Base-by-base conservation (phyloP, 2,329 filamentous ascomycete genomes). In the Verticillium zaregamsianum region DNA sequence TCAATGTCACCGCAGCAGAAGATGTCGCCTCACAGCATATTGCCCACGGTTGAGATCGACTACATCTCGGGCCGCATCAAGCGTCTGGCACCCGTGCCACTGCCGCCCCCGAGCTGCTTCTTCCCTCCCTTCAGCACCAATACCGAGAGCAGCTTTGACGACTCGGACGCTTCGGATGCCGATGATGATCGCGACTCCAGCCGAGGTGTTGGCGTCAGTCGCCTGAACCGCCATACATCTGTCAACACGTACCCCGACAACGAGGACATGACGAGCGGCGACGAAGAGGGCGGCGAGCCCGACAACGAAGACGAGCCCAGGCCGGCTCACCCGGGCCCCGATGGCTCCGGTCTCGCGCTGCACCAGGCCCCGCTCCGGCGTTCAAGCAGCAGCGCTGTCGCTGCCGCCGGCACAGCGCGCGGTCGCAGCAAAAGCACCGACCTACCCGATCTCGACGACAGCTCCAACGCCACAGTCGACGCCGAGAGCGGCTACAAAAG, bases 51-150 rank as follows among this genome's bases (percentile, higher is more conserved):
- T 1, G 71, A 76, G 25, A 81, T 84, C 23, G 72, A 81, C 58
- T 85, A 86, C 58, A 60, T 81, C 0, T 74, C 75, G 0, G 74
- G 74, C 2, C 74, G 72, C 7, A 72, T 82, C 58, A 78, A 75
- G 61, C 76, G 73, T 14, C 70, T 85, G 8, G 71, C 76, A 0
- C 82, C 84, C 0, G 75, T 80, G 0, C 71, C 81, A 1, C 74
- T 86, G 0, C 84, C 84, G 0, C 82, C 82, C 0, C 81, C 84
- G 0, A 76, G 79, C 3, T 80, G 81, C 62, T 86, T 82, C 68
- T 80, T 81, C 66, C 79, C 79, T 0, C 77, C 77, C 0, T 79
- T 81, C 54, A 82, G 79, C 63, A 69, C 75, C 11, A 79, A 79
- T 55, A 73, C 70, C 0, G 69, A 69, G 6, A 68, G 72, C 11